Percentiles rank a stretch among this genome's conserved stretches.
Evolutionary conservation across 2,329 filamentous ascomycete genomes (phyloP).

Genomic region (Hypoxylon sp.): DNA sequence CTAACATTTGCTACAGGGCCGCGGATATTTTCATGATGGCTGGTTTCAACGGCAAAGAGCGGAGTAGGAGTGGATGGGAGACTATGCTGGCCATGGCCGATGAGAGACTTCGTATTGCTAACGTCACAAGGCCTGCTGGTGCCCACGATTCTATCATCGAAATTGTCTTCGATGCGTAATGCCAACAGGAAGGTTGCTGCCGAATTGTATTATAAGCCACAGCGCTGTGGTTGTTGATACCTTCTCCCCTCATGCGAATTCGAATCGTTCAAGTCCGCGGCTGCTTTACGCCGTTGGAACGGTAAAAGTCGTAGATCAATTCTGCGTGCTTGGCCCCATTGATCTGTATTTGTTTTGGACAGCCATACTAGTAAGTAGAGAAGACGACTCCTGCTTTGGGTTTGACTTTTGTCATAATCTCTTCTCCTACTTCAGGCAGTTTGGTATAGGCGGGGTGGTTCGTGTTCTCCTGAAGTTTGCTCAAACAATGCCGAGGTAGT

Average conservation of each 20-base stretch:
- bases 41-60: conserved; percentile 42
- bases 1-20: conserved; percentile 23
- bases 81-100: conserved; percentile 34
- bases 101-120: conserved; percentile 34
- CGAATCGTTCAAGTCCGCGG: neutral
- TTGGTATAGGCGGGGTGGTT: conserved; percentile 69
- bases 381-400: neutral
- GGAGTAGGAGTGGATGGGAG: conserved; percentile 34
- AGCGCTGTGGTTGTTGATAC: neutral
- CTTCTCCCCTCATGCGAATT: neutral
- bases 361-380: neutral
- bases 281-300: neutral
- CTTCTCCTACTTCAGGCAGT: conserved; percentile 65
- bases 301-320: neutral
- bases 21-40: conserved; percentile 40
- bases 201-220: conserved; percentile 1
- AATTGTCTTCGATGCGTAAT: conserved; percentile 35
- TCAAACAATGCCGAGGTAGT: conserved; percentile 48
- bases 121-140: conserved; percentile 28
- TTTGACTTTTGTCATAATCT: conserved; percentile 47
- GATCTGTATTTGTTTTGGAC: no score
- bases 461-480: conserved; percentile 70
- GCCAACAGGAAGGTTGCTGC: no score
- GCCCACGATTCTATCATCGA: conserved; percentile 40
- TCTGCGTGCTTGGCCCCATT: no score